Base-by-base conservation (phyloP, 495 filamentous ascomycete genomes). In the Aspergillus carlsbadensis region DNA sequence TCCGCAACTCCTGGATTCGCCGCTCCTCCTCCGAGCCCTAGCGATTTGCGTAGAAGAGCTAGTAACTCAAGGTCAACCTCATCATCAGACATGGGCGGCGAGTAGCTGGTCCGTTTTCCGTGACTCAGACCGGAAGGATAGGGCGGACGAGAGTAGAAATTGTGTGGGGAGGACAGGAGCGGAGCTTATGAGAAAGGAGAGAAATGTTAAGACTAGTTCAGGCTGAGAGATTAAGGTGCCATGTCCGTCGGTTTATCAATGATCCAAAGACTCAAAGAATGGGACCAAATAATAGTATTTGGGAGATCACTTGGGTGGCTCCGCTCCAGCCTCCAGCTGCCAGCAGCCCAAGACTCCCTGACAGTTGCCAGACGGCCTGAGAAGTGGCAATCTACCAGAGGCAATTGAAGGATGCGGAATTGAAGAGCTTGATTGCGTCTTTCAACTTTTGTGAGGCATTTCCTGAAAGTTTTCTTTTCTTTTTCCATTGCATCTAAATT, bases 21-120 rank as follows among this genome's bases (percentile, higher is more conserved):
- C 51, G 72, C 68, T 18, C 73, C 73, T 47, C 79, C 80, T 47
- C 83, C 79, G 34, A 86, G 67, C 13, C 83, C 82, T 46, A 96
- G 80, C 53, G 90, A 88, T 70, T 92, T 82, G 22, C 92, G 87
- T 18, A 98, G 82, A 22, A 98, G 87, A 57, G 82, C 91, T 11
- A 98, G 81, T 26, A 98, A 84, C 64, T 97, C 93, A 21, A 80
- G 84, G 65, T 98, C 94, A 44, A 86, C 81, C 68, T 96, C 93
- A 66, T 94, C 88, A 73, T 96, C 92, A 21, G 90, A 92, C 88
- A 92, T 91, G 34, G 18, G 21, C 36, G 37, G 44, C 29, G 26
- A 54, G 22, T 37, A 34, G 46, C 8, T 31, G 21, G n/a, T 22
- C 7, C 18, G 42, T 40, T 13, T 17, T 42, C 41, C 24, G 31